Percentiles rank a stretch among this genome's conserved stretches.
These are phyloP conservation scores for Ascochyta koolunga DNA, from an alignment of 2,329 filamentous ascomycete genomes.

Conservation along the genomic window DNA sequence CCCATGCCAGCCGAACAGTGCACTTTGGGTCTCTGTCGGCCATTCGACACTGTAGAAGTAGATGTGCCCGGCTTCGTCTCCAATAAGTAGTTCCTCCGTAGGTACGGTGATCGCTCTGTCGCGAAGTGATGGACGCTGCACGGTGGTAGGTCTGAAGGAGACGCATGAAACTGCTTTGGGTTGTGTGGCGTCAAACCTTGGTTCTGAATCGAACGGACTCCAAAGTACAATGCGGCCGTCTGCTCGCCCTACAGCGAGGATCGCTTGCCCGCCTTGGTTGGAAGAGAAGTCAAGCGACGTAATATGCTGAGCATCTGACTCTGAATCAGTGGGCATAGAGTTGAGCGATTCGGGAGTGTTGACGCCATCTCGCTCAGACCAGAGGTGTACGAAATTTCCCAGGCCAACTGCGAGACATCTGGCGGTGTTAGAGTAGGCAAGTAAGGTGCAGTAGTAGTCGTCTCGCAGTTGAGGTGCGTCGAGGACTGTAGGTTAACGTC, in stretches of 20 bases:
- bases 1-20: conserved; percentile 77
- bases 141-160: conserved; percentile 73
- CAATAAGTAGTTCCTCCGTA: conserved; percentile 84
- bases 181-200: conserved; percentile 78
- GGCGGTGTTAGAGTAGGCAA: conserved; percentile 80
- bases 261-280: conserved; percentile 71
- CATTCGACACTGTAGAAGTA: conserved; percentile 93
- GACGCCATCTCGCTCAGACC: conserved; percentile 79
- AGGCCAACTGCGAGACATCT: conserved; percentile 84
- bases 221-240: conserved; percentile 78
- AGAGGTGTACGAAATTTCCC: conserved; percentile 79
- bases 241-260: conserved; percentile 83
- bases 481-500: conserved; percentile 67
- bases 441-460: conserved; percentile 91
- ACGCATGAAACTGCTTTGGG: conserved; percentile 77
- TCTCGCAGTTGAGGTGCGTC: conserved; percentile 89
- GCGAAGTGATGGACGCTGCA: conserved; percentile 57
- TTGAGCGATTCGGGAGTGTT: conserved; percentile 61
- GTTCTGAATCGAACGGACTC: conserved; percentile 72
- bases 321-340: conserved; percentile 53
- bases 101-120: conserved; percentile 60
- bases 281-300: conserved; percentile 94
- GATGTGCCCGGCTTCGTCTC: conserved; percentile 80
- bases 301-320: conserved; percentile 57
- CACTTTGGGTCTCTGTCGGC: conserved; percentile 63